phyloP scores from a whole-genome alignment of 768 basidiomycete genomes.

The Udeniomyces megalosporus region DNA sequence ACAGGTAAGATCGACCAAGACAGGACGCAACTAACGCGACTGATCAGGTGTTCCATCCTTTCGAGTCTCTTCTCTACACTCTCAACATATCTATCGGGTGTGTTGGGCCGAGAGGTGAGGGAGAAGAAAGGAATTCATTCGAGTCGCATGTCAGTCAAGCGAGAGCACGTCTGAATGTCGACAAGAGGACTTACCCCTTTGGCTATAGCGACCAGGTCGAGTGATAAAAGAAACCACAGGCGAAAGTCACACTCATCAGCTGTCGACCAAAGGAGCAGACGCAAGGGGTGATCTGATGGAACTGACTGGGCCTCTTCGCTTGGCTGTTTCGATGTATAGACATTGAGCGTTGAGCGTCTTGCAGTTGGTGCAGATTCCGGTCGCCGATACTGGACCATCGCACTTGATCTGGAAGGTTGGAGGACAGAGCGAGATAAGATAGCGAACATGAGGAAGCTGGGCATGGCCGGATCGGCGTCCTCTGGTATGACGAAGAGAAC shows the following conservation, averaged over 20 bases:
- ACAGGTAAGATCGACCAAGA: not conserved
- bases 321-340: conserved; percentile 49
- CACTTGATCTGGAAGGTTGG: conserved; percentile 26
- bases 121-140: not conserved
- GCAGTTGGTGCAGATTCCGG: conserved; percentile 51
- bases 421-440: too few species aligned
- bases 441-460: too few species aligned
- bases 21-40: conserved; percentile 19
- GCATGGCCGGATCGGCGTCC: too few species aligned
- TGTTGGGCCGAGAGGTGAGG: not conserved
- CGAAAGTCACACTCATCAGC: too few species aligned
- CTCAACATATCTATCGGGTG: conserved; percentile 22
- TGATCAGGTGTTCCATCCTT: conserved; percentile 24
- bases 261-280: too few species aligned
- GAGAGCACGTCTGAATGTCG: not conserved
- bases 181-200: not conserved
- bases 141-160: not conserved
- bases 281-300: too few species aligned
- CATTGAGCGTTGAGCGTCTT: conserved; percentile 44
- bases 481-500: too few species aligned
- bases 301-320: conserved; percentile 29
- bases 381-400: conserved; percentile 32
- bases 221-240: not conserved
- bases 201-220: not conserved
- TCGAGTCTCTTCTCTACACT: conserved; percentile 27